These are phyloP conservation scores for Barnettozyma sucrosica DNA, from an alignment of 805 yeast species.

Conservation along the genomic window DNA sequence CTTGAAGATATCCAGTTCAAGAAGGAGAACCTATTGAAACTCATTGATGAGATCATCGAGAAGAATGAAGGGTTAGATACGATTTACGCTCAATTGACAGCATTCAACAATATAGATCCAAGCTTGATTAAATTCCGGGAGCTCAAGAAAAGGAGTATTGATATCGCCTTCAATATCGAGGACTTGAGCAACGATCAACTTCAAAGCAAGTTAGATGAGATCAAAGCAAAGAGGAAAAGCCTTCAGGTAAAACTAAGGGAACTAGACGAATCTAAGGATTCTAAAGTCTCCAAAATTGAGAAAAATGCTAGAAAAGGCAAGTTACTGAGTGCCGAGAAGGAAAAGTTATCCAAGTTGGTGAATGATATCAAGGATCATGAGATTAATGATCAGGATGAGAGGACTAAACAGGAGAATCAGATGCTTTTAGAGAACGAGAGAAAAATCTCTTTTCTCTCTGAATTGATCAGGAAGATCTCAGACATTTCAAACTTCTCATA, in stretches of 20 bases:
- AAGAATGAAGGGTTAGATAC: conserved; percentile 8
- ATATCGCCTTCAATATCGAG: conserved; percentile 3
- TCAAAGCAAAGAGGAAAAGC: conserved; percentile 2
- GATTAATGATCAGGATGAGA: conserved; percentile 2
- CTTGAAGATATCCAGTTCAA: conserved; percentile 5
- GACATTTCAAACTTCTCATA: conserved; percentile 7
- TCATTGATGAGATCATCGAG: conserved; percentile 3
- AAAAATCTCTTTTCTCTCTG: conserved; percentile 9
- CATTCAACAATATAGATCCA: conserved; percentile 8
- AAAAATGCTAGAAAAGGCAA: not conserved
- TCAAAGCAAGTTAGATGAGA: not conserved
- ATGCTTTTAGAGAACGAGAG: conserved; percentile 11
- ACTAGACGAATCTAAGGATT: not conserved
- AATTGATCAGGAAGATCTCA: conserved; percentile 10
- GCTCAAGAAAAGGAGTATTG: not conserved
- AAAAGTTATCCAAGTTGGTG: conserved; percentile 8
- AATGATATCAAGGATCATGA: conserved; percentile 5
- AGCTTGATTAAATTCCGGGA: conserved; percentile 14
- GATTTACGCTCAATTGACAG: conserved; percentile 15
- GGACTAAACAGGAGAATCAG: conserved; percentile 3
- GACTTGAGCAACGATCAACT: conserved; percentile 3
- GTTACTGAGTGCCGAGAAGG: not conserved
- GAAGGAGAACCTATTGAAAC: not conserved
- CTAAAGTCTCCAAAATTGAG: conserved; percentile 1
- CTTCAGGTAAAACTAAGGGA: not conserved